phyloP scores from a whole-genome alignment of 1,284 basidiomycete species.

The Cryptococcus sp. region DNA sequence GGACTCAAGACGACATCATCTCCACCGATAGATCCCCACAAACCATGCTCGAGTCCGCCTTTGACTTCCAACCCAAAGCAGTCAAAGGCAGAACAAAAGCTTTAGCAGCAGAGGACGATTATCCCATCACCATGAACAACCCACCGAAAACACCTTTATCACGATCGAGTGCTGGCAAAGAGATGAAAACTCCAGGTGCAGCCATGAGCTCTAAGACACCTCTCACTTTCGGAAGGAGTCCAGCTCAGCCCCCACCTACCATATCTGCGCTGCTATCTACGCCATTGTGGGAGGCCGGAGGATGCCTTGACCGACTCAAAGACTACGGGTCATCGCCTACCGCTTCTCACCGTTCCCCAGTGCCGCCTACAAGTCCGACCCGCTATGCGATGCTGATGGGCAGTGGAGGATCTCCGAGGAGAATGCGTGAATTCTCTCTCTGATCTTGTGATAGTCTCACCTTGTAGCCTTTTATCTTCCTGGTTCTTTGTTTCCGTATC shows the following conservation, averaged over 20 bases:
- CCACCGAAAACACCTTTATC: slow-evolving; percentile 42
- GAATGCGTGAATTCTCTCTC: slow-evolving; percentile 4
- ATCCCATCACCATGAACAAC: slow-evolving; percentile 4
- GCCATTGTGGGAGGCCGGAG: slow-evolving; percentile 40
- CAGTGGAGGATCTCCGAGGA: slow-evolving; percentile 14
- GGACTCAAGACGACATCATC: slow-evolving; percentile 41
- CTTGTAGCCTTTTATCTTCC: not conserved
- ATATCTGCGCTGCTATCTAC: slow-evolving; percentile 28
- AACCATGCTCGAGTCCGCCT: slow-evolving; percentile 33
- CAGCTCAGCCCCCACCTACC: slow-evolving; percentile 20
- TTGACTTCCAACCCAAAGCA: slow-evolving; percentile 33
- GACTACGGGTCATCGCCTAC: slow-evolving; percentile 16
- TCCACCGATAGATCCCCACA: slow-evolving; percentile 18
- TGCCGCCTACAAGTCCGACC: slow-evolving; percentile 36
- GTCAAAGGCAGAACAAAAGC: slow-evolving; percentile 2
- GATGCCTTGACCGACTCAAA: slow-evolving; percentile 32
- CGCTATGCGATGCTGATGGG: slow-evolving; percentile 27
- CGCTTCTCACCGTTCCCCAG: slow-evolving; percentile 20
- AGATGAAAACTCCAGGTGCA: slow-evolving; percentile 19
- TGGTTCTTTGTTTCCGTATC: not conserved
- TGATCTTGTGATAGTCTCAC: not conserved
- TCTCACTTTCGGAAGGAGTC: slow-evolving; percentile 25
- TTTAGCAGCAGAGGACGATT: slow-evolving; percentile 18
- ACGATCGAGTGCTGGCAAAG: slow-evolving; percentile 34
- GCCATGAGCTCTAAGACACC: slow-evolving; percentile 27